Evolutionary conservation across 2,329 filamentous ascomycete species (phyloP), one percentile per base, ranked within the genome.

Genomic region (Diaporthe sp.): DNA sequence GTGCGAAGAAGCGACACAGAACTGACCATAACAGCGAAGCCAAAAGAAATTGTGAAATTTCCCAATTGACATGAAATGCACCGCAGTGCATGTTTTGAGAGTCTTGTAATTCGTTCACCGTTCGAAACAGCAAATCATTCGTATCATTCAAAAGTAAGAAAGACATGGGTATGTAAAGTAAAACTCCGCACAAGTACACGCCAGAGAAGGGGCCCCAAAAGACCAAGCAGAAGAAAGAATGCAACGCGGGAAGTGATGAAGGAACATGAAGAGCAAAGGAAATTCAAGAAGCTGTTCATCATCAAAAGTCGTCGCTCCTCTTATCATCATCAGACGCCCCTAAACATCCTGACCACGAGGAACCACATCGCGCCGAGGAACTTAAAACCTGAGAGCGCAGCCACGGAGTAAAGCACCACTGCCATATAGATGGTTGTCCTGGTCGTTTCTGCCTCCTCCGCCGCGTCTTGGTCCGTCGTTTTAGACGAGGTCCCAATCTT

Each of bases 331-430:
- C 51, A 93, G 75, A 93, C 92, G 79, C 92, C 92, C 78, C 95
- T 91, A 84, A 98, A 96, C 91, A 97, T 90, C 81, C 95, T 90
- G 75, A 96, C 93, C 80, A 98, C 89, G 88, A 99, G 90, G 87
- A 98, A 98, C 95, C 95, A 98, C 85, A 95, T 88, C 0, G 94
- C 94, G 3, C 96, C 96, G 34, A 96, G 85, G 80, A 98, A 98
- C 83, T 96, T 94, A 85, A 98, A 96, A 2, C 92, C 91, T 34
- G 94, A 95, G 74, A 98, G 84, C 2, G 87, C 95, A 0, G 95
- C 96, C 55, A 98, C 96, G 83, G 93, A 95, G 93, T 96, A 98
- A 77, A 98, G 85, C 22, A 98, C 92, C 58, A 98, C 92, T 4
- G 90, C 91, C 89, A 98, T 93, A 86, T 98, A 98, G 73, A 97